Evolutionary conservation across 495 filamentous ascomycete species (phyloP).

Genomic region (Penicillium nucicola): DNA sequence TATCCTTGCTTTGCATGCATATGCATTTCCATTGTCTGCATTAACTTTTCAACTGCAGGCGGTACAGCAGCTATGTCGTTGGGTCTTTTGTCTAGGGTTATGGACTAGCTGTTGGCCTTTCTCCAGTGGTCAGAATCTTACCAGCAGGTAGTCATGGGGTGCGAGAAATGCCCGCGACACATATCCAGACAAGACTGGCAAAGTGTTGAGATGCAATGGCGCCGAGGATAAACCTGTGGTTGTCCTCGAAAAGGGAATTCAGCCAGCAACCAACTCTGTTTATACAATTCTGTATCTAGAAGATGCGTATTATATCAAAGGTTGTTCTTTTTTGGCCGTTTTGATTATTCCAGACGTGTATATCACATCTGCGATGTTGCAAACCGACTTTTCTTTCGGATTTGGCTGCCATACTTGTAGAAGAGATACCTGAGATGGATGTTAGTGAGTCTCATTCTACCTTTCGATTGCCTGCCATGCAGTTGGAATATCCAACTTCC

Average conservation of each 20-base stretch:
- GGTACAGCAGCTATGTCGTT: slow-evolving; percentile 17
- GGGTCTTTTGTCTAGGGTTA: background rate
- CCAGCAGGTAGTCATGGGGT: slow-evolving; percentile 3
- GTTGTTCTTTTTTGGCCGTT: too few relatives aligned
- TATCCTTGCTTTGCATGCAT: slow-evolving; percentile 4
- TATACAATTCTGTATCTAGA: background rate
- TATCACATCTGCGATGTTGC: slow-evolving; percentile 36
- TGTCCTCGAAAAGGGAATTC: background rate
- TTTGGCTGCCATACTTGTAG: slow-evolving; percentile 56
- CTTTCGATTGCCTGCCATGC: slow-evolving; percentile 1
- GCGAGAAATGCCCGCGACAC: background rate
- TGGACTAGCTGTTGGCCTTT: background rate
- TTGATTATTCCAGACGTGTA: too few relatives aligned
- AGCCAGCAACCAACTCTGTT: background rate
- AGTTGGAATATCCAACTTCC: slow-evolving; percentile 2
- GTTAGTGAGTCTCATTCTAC: slow-evolving; percentile 1
- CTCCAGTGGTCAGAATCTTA: background rate
- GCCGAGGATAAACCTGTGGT: slow-evolving; percentile 4
- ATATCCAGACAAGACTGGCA: background rate
- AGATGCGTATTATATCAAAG: background rate
- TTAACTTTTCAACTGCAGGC: slow-evolving; percentile 14
- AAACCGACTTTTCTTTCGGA: slow-evolving; percentile 52
- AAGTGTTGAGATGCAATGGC: slow-evolving; percentile 9
- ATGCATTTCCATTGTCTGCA: slow-evolving; percentile 2
- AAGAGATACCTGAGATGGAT: slow-evolving; percentile 51